Conservation (phyloP, 257 asterid species). For the Agastache rugosa region DNA sequence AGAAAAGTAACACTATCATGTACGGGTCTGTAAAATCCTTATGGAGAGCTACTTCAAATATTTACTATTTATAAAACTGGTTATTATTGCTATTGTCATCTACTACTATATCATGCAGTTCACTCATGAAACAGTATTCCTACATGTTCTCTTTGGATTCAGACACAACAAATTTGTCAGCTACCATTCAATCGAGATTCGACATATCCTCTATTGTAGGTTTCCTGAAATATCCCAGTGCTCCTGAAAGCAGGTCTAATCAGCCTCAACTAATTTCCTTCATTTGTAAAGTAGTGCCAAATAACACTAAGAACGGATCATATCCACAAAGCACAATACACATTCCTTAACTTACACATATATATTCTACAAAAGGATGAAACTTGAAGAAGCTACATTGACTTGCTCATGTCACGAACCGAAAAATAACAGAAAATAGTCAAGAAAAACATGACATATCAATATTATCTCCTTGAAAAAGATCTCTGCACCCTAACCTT, state of each 20-base stretch:
- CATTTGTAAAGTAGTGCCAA: background rate
- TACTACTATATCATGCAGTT: background rate
- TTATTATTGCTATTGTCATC: background rate
- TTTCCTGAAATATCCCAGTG: background rate
- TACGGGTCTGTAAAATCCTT: background rate
- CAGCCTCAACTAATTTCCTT: background rate
- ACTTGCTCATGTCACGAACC: background rate
- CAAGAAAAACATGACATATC: background rate
- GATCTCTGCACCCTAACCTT: background rate
- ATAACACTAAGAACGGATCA: constrained; percentile 7
- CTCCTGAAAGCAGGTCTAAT: constrained; percentile 19
- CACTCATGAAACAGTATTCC: background rate
- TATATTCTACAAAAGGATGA: background rate
- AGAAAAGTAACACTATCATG: background rate
- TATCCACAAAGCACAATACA: background rate
- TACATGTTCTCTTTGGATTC: background rate
- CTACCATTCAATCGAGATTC: constrained; percentile 7
- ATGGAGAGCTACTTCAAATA: background rate
- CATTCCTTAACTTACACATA: background rate
- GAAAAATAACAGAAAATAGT: background rate
- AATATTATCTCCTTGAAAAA: background rate
- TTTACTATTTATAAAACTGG: background rate
- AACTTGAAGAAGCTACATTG: background rate
- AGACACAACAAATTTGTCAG: background rate
- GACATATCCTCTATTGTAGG: constrained; percentile 8